Conservation (phyloP, 2,329 filamentous ascomycete genomes). For the Xylaria sp. region DNA sequence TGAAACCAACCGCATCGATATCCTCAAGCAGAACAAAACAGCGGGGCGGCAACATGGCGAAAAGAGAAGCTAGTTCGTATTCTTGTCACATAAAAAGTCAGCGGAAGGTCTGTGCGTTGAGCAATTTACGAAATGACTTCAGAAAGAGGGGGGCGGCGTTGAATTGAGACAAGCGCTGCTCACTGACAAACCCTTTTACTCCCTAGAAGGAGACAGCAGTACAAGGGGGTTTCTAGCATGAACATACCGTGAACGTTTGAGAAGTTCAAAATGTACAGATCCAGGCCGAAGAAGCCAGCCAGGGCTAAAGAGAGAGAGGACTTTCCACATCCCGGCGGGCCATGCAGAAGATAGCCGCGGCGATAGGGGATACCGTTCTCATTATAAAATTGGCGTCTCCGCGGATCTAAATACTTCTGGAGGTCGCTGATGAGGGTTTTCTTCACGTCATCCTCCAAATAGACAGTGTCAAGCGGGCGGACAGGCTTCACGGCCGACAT, state of each 20-base stretch:
- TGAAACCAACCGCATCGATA: conserved; percentile 59
- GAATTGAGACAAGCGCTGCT: too few species aligned
- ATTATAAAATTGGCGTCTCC: conserved; percentile 68
- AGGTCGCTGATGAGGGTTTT: conserved; percentile 72
- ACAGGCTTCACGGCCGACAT: conserved; percentile 44
- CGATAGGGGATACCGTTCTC: conserved; percentile 77
- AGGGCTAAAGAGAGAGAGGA: conserved; percentile 75
- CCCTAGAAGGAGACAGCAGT: background rate
- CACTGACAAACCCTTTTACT: too few species aligned
- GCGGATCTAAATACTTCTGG: conserved; percentile 62
- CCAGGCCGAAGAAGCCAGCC: conserved; percentile 72
- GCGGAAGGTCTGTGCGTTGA: background rate
- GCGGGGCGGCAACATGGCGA: conserved; percentile 24
- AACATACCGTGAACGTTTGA: conserved; percentile 44
- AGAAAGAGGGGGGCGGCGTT: background rate
- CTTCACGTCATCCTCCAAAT: conserved; percentile 52
- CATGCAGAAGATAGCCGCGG: conserved; percentile 73
- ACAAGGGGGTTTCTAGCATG: background rate
- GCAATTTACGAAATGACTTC: too few species aligned
- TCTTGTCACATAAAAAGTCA: conserved; percentile 30
- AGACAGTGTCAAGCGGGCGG: conserved; percentile 44
- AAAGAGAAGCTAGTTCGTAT: conserved; percentile 40
- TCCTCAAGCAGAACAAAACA: conserved; percentile 61
- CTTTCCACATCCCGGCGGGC: conserved; percentile 76
- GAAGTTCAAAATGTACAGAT: conserved; percentile 75